Evolutionary conservation across 768 basidiomycete species (phyloP).

Genomic region (Rhizopogon vinicolor): DNA sequence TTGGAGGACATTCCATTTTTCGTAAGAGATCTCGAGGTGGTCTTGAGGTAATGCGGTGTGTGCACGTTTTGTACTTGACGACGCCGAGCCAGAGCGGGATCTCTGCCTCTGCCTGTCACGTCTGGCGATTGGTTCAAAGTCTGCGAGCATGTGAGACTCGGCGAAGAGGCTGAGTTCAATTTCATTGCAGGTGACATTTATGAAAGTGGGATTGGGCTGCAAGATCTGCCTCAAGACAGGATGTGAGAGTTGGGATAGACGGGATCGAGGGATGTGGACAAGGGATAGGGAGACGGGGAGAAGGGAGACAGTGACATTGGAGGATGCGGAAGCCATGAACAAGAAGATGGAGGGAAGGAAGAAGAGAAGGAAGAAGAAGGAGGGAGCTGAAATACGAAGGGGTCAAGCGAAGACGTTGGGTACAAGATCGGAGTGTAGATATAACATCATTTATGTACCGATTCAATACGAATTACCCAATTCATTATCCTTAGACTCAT

Average conservation of each 20-base stretch:
- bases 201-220: conserved; percentile 59
- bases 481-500: background rate
- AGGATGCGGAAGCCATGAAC: conserved; percentile 22
- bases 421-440: background rate
- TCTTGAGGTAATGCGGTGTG: conserved; percentile 27
- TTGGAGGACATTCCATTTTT: conserved; percentile 76
- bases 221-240: conserved; percentile 68
- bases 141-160: conserved; percentile 48
- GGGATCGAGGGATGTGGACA: conserved; percentile 70
- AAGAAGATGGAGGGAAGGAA: conserved; percentile 3
- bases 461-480: background rate
- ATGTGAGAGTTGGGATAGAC: conserved; percentile 52
- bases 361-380: conserved; percentile 1
- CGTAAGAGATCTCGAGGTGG: conserved; percentile 65
- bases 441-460: background rate
- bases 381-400: conserved; percentile 5
- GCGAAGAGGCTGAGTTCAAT: conserved; percentile 76
- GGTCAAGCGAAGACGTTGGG: conserved; percentile 11
- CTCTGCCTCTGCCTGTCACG: conserved; percentile 48
- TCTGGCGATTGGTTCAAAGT: conserved; percentile 59
- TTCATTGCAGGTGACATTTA: conserved; percentile 75
- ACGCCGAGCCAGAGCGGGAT: conserved; percentile 35
- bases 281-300: conserved; percentile 70
- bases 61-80: conserved; percentile 19
- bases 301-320: conserved; percentile 57